Evolutionary conservation across 371 early-diverging fungal species (phyloP), one percentile per base, ranked within the genome.

Genomic region (Mortierella sp.): DNA sequence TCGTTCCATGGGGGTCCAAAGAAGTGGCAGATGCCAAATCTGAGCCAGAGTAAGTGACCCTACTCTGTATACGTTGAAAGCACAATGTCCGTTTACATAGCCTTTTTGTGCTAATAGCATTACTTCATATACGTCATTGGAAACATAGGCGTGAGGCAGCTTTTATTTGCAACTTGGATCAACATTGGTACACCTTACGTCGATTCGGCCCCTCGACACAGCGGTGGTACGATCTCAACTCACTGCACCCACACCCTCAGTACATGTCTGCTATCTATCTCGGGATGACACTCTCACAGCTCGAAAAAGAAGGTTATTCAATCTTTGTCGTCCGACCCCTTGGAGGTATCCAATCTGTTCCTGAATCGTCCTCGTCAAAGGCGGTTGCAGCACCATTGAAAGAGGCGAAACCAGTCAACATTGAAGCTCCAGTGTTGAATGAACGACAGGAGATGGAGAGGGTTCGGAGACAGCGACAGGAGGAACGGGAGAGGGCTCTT

Each of bases 181-280:
- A 89, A 73, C 90, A 89, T 69, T 92, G 94, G 94, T 93, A 94
- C 76, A 94, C 94, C 2, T 73, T 96, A 34, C 90, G 96, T 5
- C 89, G 91, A 51, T 95, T 95, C 78, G 91, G 92, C 21, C 82
- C 88, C 2, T 89, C 89, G 10, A 81, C 90, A 14, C 89, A 91
- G 74, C 90, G 94, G 26, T 94, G 95, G 95, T 95, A 95, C 83
- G 95, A 95, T 71, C 88, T 95, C 21, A 93, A 96, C 75, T 92
- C 92, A 1, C 86, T 91, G 51, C 90, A 89, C 72, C 40, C 71
- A 21, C 81, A 34, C 10, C 93, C 96, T 1, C 79, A 85, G 8
- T 89, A 91, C 76, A 88, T 96, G 57, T 91, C 93, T 21, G 93
- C 94, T 34, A 93, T 90, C 0, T 96, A 92, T 79, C 82, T 96